These are phyloP conservation scores for Camelina laxa DNA, from an alignment of 345 rosid genomes.

Conservation along the genomic window DNA sequence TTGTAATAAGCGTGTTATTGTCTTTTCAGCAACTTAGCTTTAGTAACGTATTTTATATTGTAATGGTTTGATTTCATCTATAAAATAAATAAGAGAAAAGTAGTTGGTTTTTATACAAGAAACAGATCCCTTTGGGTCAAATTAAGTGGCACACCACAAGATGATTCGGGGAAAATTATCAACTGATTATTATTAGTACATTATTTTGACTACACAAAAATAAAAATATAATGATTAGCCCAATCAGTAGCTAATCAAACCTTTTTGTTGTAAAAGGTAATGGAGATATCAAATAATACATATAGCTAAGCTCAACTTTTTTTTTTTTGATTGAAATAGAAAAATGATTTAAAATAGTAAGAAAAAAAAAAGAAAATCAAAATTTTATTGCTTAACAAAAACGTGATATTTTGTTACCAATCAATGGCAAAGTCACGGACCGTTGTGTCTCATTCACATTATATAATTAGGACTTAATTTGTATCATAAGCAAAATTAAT, in stretches of 20 bases:
- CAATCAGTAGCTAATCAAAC: constrained; percentile 20
- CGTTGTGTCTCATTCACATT: neutral
- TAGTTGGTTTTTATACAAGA: constrained; percentile 2
- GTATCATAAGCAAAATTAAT: neutral
- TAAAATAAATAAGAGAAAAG: neutral
- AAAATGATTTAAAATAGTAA: constrained; percentile 6
- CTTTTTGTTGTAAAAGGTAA: neutral
- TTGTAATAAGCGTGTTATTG: neutral
- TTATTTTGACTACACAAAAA: constrained; percentile 6
- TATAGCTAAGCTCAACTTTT: neutral
- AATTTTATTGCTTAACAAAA: constrained; percentile 7
- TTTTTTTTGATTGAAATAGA: neutral
- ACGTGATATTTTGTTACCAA: constrained; percentile 2
- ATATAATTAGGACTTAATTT: neutral
- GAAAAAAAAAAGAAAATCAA: constrained; percentile 19
- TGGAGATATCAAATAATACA: neutral
- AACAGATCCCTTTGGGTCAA: constrained; percentile 26
- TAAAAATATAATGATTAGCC: neutral
- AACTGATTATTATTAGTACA: neutral
- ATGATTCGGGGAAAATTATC: neutral
- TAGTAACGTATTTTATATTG: neutral
- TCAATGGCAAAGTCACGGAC: neutral
- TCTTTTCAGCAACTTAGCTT: neutral
- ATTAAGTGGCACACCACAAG: neutral
- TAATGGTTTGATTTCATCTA: constrained; percentile 11